phyloP scores from a whole-genome alignment of 1,284 basidiomycete species.

The Trametes pubescens region DNA sequence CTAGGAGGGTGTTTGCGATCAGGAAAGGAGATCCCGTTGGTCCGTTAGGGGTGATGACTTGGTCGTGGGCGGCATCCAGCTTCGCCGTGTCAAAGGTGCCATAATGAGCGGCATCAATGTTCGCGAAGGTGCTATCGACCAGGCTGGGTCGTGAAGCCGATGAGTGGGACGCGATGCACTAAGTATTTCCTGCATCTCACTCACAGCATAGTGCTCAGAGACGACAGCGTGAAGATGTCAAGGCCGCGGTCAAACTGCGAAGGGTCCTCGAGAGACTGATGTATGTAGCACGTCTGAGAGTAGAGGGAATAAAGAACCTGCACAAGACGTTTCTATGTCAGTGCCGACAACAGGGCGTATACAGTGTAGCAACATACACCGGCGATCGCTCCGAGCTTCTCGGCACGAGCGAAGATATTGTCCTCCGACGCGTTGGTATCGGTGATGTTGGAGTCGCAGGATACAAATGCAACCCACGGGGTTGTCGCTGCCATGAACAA shows the following conservation, averaged over 20 bases:
- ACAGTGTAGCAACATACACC: slow-evolving; percentile 4
- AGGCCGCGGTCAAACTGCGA: slow-evolving; percentile 5
- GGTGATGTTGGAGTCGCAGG: slow-evolving; percentile 18
- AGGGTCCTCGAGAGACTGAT: slow-evolving; percentile 8
- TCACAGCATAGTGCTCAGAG: background rate
- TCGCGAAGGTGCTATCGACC: slow-evolving; percentile 13
- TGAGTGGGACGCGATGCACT: background rate
- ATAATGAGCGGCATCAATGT: slow-evolving; percentile 15
- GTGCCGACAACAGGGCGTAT: too few relatives aligned
- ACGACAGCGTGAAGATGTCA: slow-evolving; percentile 10
- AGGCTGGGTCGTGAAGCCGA: slow-evolving; percentile 2
- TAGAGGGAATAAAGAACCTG: slow-evolving; percentile 17
- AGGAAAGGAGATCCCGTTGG: background rate
- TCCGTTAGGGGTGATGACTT: slow-evolving; percentile 6
- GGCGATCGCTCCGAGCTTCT: slow-evolving; percentile 19
- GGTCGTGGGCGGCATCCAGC: slow-evolving; percentile 16
- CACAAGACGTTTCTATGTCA: too few relatives aligned
- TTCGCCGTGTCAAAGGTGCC: slow-evolving; percentile 20
- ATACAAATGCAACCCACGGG: slow-evolving; percentile 23
- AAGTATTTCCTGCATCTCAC: background rate
- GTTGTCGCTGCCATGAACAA: slow-evolving; percentile 8
- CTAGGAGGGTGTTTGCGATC: slow-evolving; percentile 2
- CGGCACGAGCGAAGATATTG: slow-evolving; percentile 23
- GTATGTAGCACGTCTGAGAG: slow-evolving; percentile 17
- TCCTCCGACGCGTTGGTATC: slow-evolving; percentile 6